Evolutionary conservation across 768 basidiomycete genomes (phyloP).

Genomic region (Psilocybe cubensis): DNA sequence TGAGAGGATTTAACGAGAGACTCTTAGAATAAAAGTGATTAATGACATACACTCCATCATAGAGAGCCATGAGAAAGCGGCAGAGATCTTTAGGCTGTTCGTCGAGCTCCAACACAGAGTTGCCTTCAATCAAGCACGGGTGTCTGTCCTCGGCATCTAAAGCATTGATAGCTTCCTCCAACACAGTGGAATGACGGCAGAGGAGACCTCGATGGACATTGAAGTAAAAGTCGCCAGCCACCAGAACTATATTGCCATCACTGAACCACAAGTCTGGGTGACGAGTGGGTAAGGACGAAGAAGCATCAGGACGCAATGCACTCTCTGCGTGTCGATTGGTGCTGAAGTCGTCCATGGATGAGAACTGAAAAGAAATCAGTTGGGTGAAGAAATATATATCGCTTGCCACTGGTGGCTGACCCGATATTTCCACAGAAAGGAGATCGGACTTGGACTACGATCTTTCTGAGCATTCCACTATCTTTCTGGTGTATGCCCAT

Average conservation of each 20-base stretch:
- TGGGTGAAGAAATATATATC: background rate
- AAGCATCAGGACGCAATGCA: constrained; percentile 13
- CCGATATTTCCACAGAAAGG: background rate
- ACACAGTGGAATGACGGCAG: constrained; percentile 60
- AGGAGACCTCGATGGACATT: constrained; percentile 71
- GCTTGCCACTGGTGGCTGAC: constrained; percentile 6
- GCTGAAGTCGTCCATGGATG: constrained; percentile 44
- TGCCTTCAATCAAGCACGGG: constrained; percentile 51
- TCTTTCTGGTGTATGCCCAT: no score
- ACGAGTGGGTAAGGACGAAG: constrained; percentile 30
- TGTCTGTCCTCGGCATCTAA: constrained; percentile 27
- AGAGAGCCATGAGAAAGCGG: constrained; percentile 64
- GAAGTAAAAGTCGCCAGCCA: constrained; percentile 59
- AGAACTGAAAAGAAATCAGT: background rate
- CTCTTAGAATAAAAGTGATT: background rate
- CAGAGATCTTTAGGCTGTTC: constrained; percentile 61
- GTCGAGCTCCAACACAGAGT: constrained; percentile 55
- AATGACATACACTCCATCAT: constrained; percentile 70
- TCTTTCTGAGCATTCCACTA: no score
- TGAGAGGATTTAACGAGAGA: background rate
- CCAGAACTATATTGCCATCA: constrained; percentile 71
- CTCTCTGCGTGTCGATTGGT: constrained; percentile 43
- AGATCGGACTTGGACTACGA: background rate
- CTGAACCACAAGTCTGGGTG: constrained; percentile 63
- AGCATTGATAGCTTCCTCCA: constrained; percentile 43